Evolutionary conservation across 768 basidiomycete genomes (phyloP).

Genomic region (Psilocybe sp.): DNA sequence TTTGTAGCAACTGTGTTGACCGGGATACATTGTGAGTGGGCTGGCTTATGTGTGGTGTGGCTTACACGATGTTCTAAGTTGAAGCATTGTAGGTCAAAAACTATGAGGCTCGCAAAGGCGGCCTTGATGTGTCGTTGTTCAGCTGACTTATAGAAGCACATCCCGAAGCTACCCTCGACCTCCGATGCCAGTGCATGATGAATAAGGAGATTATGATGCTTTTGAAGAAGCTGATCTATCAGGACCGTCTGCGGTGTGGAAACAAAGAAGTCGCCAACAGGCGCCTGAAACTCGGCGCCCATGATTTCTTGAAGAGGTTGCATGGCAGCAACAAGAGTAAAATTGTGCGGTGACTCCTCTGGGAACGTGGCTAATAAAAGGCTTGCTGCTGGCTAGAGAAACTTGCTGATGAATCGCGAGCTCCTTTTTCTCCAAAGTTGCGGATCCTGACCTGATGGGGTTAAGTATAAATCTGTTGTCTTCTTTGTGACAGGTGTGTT

Average conservation of each 20-base stretch:
- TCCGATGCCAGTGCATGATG: constrained; percentile 93
- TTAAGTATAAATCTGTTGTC: constrained; percentile 81
- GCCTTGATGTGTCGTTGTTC: constrained; percentile 89
- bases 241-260: constrained; percentile 75
- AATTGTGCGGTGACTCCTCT: background rate
- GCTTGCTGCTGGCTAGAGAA: constrained; percentile 74
- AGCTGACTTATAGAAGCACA: constrained; percentile 85
- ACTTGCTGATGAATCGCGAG: constrained; percentile 64
- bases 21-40: too few relatives aligned
- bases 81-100: constrained; percentile 68
- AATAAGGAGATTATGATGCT: constrained; percentile 93
- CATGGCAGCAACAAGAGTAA: constrained; percentile 32
- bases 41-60: too few relatives aligned
- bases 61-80: background rate
- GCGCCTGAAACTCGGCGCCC: constrained; percentile 51
- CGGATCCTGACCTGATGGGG: constrained; percentile 1
- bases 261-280: constrained; percentile 64
- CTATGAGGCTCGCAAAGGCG: constrained; percentile 72
- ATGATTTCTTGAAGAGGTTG: constrained; percentile 37
- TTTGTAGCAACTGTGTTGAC: too few relatives aligned
- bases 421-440: background rate
- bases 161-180: constrained; percentile 79
- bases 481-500: constrained; percentile 92
- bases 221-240: constrained; percentile 85
- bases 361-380: constrained; percentile 2